Base-by-base conservation (phyloP, 2,329 filamentous ascomycete genomes). In the Geosmithia flava region DNA sequence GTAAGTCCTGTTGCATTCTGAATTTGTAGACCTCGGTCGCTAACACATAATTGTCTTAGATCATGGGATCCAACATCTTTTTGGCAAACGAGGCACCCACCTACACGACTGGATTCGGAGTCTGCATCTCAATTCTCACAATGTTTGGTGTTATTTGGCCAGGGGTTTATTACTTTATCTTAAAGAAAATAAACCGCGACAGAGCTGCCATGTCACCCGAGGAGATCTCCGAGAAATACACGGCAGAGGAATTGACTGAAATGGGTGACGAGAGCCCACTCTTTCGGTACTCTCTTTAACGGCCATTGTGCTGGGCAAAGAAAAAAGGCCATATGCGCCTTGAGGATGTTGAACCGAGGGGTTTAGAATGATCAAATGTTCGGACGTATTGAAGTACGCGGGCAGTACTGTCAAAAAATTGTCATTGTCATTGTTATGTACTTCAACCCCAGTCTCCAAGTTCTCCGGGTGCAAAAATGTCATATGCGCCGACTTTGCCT, bases 231-330 rank as follows among this genome's bases (percentile, higher is more conserved):
- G 29, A 6, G 8, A 46, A 46, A 17, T 46, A 46, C 19, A 33
- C 44, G 29, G 10, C 44, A 17, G 44, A 46, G 23, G 16, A 46
- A 23, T 23, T 46, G 20, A 46, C 44, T 8, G 44, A 46, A 15
- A 46, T 46, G 44, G 44, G 44, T 15, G 44, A 46, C 33, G 44
- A 46, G 44, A 46, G 44, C 19, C 44, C 44, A 6, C 29, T 46
- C 11, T 46, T 46, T 23, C 7, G 44, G 13, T 46, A 46, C 27
- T 19, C 20, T 15, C 44, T 46, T 6, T 46, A 39, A 17, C 11
- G 6, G 11, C 29, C 29, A 30, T 11, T 30, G 7, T 30, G 29
- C 11, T n/a, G n/a, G n/a, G n/a, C n/a, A n/a, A n/a, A n/a, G n/a
- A n/a, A n/a, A n/a, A n/a, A n/a, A n/a, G n/a, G n/a, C n/a, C n/a